Base-by-base conservation (phyloP, 306 rosid genomes). In the Fagus sylvatica region DNA sequence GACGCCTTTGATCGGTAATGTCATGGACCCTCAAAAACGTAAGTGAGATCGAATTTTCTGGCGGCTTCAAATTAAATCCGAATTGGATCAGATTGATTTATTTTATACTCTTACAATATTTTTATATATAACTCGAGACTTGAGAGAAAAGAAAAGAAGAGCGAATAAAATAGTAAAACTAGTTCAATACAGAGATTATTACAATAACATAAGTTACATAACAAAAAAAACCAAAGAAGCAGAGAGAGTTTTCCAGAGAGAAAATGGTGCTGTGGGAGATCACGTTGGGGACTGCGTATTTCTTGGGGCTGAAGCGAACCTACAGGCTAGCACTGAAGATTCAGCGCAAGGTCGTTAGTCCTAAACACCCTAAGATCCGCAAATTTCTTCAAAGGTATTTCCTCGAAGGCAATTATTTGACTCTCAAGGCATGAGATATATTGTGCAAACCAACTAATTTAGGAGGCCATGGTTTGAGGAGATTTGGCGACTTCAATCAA, bases 251-350 rank as follows among this genome's bases (percentile, higher is more conserved):
- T 49, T 65, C 68, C n/a, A 55, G 43, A 7, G 42, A 22, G n/a
- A n/a, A n/a, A 75, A 91, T 95, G 98, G 98, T 95, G 87, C 84
- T 95, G 5, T 95, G 96, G 98, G 98, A 95, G 87, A 88, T 95
- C 82, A 88, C 98, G n/a, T 78, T 92, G 15, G 98, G 84, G 70
- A 92, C 98, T 49, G 98, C 98, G 32, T 95, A 92, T 85, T 95
- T 95, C 82, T 53, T 95, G 87, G 98, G 98, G 12, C 86, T 95
- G 33, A 85, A 85, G 76, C 93, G 98, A 53, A 92, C 98, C 2
- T 92, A 88, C 66, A 84, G 84, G 61, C 90, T 91, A 10, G 98
- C 91, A 67, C 80, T 91, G 55, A 91, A 74, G 91, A 85, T 91
- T 86, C 96, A 95, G 66, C 92, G 96, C 1, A 96, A 85, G 79